Conservation (phyloP, 495 filamentous ascomycete genomes). For the Acidomyces sp. region DNA sequence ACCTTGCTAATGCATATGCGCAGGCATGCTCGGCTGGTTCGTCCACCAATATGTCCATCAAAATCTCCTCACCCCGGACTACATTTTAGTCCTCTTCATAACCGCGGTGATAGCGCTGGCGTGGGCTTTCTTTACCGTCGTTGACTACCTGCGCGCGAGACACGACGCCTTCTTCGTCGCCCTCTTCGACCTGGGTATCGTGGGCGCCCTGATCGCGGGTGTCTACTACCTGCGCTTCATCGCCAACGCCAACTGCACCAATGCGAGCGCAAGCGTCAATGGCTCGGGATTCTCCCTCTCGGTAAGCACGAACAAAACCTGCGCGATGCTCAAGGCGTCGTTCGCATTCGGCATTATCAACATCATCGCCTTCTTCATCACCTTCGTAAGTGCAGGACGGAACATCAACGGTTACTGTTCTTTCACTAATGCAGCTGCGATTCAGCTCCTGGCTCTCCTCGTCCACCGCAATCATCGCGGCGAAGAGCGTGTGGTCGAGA, state of each 20-base stretch:
- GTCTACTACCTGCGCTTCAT: slow-evolving; percentile 67
- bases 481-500: slow-evolving; percentile 26
- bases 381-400: slow-evolving; percentile 35
- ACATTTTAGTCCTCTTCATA: slow-evolving; percentile 85
- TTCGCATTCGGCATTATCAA: slow-evolving; percentile 88
- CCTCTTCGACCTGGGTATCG: slow-evolving; percentile 65
- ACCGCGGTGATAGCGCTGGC: slow-evolving; percentile 63
- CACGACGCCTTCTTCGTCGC: slow-evolving; percentile 63
- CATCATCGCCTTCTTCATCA: slow-evolving; percentile 66
- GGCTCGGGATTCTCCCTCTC: slow-evolving; percentile 35
- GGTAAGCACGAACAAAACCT: slow-evolving; percentile 53
- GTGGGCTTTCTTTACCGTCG: slow-evolving; percentile 70
- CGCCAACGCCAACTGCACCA: slow-evolving; percentile 48
- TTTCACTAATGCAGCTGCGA: no score
- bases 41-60: slow-evolving; percentile 56
- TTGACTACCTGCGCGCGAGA: slow-evolving; percentile 61
- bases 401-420: no score
- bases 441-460: slow-evolving; percentile 30
- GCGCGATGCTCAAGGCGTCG: slow-evolving; percentile 75
- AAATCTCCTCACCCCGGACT: slow-evolving; percentile 62
- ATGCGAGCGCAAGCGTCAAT: slow-evolving; percentile 32
- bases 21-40: slow-evolving; percentile 84
- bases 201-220: slow-evolving; percentile 69
- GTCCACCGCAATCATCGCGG: slow-evolving; percentile 27
- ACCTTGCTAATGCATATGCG: no score